Evolutionary conservation across 345 rosid species (phyloP), one percentile per base, ranked within the genome.

Genomic region (Bretschneidera sinensis): DNA sequence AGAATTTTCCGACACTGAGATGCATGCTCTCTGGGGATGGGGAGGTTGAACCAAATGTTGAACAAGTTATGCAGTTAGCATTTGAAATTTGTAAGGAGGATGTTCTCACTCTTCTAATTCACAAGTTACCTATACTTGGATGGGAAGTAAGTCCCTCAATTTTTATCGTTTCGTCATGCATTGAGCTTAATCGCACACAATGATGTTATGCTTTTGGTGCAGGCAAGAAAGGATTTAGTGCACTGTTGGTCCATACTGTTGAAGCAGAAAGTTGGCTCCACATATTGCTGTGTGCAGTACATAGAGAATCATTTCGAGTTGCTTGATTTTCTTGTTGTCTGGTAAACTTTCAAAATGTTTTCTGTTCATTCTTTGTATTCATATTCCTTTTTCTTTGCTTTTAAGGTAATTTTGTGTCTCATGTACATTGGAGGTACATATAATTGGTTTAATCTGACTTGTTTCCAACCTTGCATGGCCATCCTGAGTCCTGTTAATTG

Each of bases 211-310:
- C 13, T 48, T 24, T 62, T 69, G 62, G 59, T 59, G 47, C 79
- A 94, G 97, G 79, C 95, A 17, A 87, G 99, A 67, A 94, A 94
- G 71, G 92, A 94, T 74, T 81, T 94, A 61, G 88, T 94, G 24
- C 89, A 81, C 70, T 87, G 95, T 64, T 89, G 97, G 97, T 80
- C 95, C 74, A 80, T 83, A 73, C 73, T 92, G 79, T 78, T 92
- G 79, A 92, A 83, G 78, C 94, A 87, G 69, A 78, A 84, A 67
- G 84, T 81, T 49, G 96, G 83, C 57, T 82, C 94, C 51, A 64
- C 58, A 14, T 75, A 74, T 78, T 84, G 88, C 75, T 85, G 76
- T 70, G 79, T 89, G 51, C 84, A 92, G 51, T 92, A 87, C 79
- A 67, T 89, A 48, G 97, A 89, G 83, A 85, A 81, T 31, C 92